A percentile compares a stretch with the other conserved stretches of the same genome.
phyloP scores from a whole-genome alignment of 805 yeast species.

The Ogataea pilisensis region DNA sequence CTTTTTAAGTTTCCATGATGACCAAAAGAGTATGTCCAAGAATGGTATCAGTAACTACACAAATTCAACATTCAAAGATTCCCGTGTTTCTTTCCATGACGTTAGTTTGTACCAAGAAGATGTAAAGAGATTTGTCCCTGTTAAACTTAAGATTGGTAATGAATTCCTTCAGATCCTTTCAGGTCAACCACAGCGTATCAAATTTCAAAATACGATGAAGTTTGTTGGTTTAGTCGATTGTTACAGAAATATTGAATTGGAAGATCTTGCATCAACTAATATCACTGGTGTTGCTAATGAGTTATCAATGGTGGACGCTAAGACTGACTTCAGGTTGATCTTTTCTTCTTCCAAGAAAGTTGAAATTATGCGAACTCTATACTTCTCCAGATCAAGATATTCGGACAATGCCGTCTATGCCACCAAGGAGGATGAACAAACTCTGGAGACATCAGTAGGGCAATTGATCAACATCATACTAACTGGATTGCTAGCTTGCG shows the following conservation, averaged over 20 bases:
- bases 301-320: slow-evolving; percentile 39
- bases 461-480: slow-evolving; percentile 60
- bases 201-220: slow-evolving; percentile 33
- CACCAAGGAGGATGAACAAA: slow-evolving; percentile 34
- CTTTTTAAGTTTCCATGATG: slow-evolving; percentile 46
- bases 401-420: slow-evolving; percentile 18
- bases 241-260: slow-evolving; percentile 37
- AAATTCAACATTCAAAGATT: slow-evolving; percentile 40
- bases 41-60: slow-evolving; percentile 42
- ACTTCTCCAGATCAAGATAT: slow-evolving; percentile 57
- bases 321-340: slow-evolving; percentile 34
- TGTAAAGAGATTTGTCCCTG: slow-evolving; percentile 51
- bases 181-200: slow-evolving; percentile 39
- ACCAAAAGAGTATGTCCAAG: slow-evolving; percentile 38
- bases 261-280: slow-evolving; percentile 37
- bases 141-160: slow-evolving; percentile 65
- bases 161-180: slow-evolving; percentile 56
- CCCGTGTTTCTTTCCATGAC: slow-evolving; percentile 49
- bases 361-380: slow-evolving; percentile 68
- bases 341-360: slow-evolving; percentile 46
- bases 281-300: slow-evolving; percentile 47
- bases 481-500: slow-evolving; percentile 60
- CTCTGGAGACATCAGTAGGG: slow-evolving; percentile 41
- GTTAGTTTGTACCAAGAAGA: slow-evolving; percentile 47
- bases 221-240: slow-evolving; percentile 40